These are phyloP conservation scores for Cladosporium oxysporum DNA, from an alignment of 2,329 filamentous ascomycete genomes.

Conservation along the genomic window DNA sequence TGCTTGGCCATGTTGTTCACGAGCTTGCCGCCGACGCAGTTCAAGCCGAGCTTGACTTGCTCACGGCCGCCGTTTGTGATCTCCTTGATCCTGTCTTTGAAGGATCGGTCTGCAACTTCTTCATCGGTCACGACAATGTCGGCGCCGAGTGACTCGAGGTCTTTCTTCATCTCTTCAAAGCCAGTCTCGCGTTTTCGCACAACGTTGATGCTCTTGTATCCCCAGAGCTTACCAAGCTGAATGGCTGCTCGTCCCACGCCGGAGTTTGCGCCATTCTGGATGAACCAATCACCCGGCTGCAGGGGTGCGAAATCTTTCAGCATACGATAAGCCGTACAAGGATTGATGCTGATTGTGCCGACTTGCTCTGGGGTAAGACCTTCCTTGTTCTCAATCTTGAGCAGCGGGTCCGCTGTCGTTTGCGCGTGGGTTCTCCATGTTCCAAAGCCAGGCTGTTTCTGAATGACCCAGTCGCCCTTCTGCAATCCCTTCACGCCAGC, in stretches of 20 bases:
- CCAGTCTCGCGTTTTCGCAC: slow-evolving; percentile 72
- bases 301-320: slow-evolving; percentile 73
- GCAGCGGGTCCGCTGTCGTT: slow-evolving; percentile 58
- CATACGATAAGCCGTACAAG: slow-evolving; percentile 92
- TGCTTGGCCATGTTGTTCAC: slow-evolving; percentile 76
- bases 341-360: slow-evolving; percentile 88
- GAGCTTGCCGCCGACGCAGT: slow-evolving; percentile 90
- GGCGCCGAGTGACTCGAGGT: slow-evolving; percentile 63
- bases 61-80: slow-evolving; percentile 73
- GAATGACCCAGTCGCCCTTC: slow-evolving; percentile 92
- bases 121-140: slow-evolving; percentile 64
- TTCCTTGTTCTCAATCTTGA: slow-evolving; percentile 69
- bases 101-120: slow-evolving; percentile 62
- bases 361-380: slow-evolving; percentile 75
- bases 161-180: slow-evolving; percentile 64
- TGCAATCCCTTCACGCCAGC: slow-evolving; percentile 61
- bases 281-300: slow-evolving; percentile 82
- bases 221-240: slow-evolving; percentile 83
- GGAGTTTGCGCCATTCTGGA: slow-evolving; percentile 95
- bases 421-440: slow-evolving; percentile 94
- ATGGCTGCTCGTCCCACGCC: slow-evolving; percentile 91
- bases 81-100: slow-evolving; percentile 61
- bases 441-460: slow-evolving; percentile 78
- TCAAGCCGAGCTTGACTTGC: slow-evolving; percentile 74
- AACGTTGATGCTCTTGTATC: slow-evolving; percentile 86